These are phyloP conservation scores for Saccharum spontaneum DNA, from an alignment of 176 grass and related monocot genomes.

Conservation along the genomic window DNA sequence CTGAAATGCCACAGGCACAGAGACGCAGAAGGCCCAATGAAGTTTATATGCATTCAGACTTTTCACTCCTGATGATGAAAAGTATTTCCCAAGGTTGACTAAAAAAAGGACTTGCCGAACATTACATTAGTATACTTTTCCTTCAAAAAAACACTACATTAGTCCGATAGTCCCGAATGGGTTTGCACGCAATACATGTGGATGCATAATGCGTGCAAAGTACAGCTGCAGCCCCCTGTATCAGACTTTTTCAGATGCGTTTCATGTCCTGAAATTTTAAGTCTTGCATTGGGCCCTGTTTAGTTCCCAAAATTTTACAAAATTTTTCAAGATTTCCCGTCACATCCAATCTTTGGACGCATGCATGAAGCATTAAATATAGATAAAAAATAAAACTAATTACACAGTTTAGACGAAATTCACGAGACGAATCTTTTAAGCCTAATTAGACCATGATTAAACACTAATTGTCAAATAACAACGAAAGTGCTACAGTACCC, in stretches of 20 bases:
- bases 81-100: background rate
- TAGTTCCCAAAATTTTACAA: too few relatives aligned
- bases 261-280: background rate
- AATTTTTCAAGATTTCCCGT: too few relatives aligned
- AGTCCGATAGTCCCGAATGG: background rate
- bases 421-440: too few relatives aligned
- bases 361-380: too few relatives aligned
- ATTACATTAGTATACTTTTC: background rate
- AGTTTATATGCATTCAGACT: background rate
- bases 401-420: too few relatives aligned
- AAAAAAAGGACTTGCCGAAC: background rate
- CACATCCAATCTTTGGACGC: too few relatives aligned
- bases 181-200: background rate
- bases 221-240: background rate
- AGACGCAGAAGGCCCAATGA: background rate
- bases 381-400: too few relatives aligned
- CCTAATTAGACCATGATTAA: too few relatives aligned
- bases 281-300: too few relatives aligned
- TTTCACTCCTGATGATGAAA: background rate
- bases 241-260: background rate
- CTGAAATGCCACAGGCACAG: background rate
- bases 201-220: background rate
- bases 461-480: too few relatives aligned
- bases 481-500: too few relatives aligned
- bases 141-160: background rate